Conservation (phyloP, 805 yeast genomes). For the Metschnikowia santaceciliae region DNA sequence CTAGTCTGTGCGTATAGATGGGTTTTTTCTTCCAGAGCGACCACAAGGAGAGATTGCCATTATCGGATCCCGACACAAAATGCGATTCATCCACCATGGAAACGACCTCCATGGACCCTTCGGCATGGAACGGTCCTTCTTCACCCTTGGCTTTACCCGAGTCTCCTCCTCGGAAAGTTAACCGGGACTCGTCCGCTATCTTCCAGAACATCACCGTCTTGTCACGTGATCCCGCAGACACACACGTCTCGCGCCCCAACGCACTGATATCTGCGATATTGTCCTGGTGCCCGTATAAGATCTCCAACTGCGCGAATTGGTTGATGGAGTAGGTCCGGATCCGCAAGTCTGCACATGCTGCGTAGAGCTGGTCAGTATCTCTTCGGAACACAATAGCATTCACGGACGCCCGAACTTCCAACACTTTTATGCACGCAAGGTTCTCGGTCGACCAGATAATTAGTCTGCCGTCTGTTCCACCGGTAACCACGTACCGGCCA, state of each 20-base stretch:
- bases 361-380: slow-evolving; percentile 79
- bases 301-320: slow-evolving; percentile 86
- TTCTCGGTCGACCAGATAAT: slow-evolving; percentile 84
- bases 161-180: slow-evolving; percentile 92
- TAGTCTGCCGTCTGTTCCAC: slow-evolving; percentile 78
- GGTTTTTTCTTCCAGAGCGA: slow-evolving; percentile 88
- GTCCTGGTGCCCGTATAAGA: slow-evolving; percentile 94
- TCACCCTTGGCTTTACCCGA: slow-evolving; percentile 26
- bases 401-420: slow-evolving; percentile 74
- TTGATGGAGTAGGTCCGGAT: slow-evolving; percentile 82
- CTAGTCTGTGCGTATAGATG: slow-evolving; percentile 57
- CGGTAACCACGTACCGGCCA: slow-evolving; percentile 86
- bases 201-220: slow-evolving; percentile 96
- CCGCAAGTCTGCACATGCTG: slow-evolving; percentile 88
- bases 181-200: slow-evolving; percentile 88
- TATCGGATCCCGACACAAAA: slow-evolving; percentile 93
- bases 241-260: slow-evolving; percentile 82
- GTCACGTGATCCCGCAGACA: slow-evolving; percentile 93
- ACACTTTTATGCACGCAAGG: slow-evolving; percentile 67
- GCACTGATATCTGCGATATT: slow-evolving; percentile 78
- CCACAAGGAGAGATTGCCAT: slow-evolving; percentile 90
- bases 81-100: slow-evolving; percentile 89
- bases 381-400: slow-evolving; percentile 74
- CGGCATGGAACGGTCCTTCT: slow-evolving; percentile 38
- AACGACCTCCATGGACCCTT: slow-evolving; percentile 89